phyloP scores from a whole-genome alignment of 2,329 filamentous ascomycete genomes.

The Byssochlamys sp. region DNA sequence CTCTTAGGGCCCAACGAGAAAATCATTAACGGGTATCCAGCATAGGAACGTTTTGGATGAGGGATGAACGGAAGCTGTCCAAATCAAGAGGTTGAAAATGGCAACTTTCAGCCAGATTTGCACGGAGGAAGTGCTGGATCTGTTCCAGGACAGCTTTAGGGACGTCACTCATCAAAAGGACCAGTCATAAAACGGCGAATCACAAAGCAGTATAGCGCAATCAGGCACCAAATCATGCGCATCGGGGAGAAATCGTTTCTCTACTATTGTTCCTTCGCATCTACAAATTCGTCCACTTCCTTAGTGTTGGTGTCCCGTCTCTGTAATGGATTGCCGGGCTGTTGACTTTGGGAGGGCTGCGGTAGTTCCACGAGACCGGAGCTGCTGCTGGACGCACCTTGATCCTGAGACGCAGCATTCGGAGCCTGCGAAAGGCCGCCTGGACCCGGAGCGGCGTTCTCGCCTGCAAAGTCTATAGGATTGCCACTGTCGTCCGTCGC shows the following conservation, averaged over 20 bases:
- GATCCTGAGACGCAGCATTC: not conserved
- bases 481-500: slow-evolving; percentile 5
- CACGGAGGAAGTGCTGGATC: not conserved
- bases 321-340: slow-evolving; percentile 15
- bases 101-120: not conserved
- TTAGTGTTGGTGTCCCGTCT: slow-evolving; percentile 31
- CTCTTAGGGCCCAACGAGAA: not conserved
- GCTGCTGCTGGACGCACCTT: not conserved
- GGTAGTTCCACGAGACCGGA: slow-evolving; percentile 12
- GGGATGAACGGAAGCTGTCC: not conserved
- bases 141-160: not conserved
- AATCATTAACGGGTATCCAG: not conserved
- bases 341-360: slow-evolving; percentile 6
- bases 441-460: not conserved
- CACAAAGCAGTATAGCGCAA: not conserved
- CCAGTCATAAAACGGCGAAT: not conserved
- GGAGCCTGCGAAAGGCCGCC: not conserved
- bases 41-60: not conserved
- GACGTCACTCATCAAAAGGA: not conserved
- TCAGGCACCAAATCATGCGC: not conserved
- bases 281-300: slow-evolving; percentile 35
- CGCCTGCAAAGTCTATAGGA: slow-evolving; percentile 18
- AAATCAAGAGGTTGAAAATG: not conserved
- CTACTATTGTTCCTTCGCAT: slow-evolving; percentile 25
- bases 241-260: not conserved